Evolutionary conservation across 352 stramenopile genomes (phyloP), one percentile per base, ranked within the genome.

Genomic region (Phytophthora crassamura): DNA sequence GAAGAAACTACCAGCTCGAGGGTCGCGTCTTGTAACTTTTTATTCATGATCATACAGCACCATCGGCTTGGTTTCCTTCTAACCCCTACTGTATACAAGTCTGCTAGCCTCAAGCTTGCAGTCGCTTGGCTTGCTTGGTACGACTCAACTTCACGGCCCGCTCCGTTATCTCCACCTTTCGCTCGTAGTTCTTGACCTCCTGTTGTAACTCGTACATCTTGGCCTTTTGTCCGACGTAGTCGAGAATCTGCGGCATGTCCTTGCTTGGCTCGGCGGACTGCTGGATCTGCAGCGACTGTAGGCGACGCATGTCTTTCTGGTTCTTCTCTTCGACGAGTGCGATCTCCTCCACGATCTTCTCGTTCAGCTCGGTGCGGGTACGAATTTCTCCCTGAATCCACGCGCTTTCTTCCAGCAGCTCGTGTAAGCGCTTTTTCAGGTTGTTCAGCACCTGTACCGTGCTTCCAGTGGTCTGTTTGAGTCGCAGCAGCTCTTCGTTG

Each of bases 81-180:
- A 28, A 2, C 22, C 22, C 38, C 38, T 16, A 22, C 38, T 43
- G 38, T 18, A 43, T 52, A 41, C 14, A n/a, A 9, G 7, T 20
- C 16, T 9, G n/a, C 25, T 60, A 67, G 18, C 34, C 15, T 55
- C 41, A 40, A 4, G 48, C 7, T 48, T 59, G 48, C 12, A 62
- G 18, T 7, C 61, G 48, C 32, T 74, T 74, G 30, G 45, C 33
- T 28, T 64, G 51, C 38, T 77, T 81, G 14, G 48, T 43, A n/a
- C 74, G 70, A n/a, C 54, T 66, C 25, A 77, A 53, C 41, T 92
- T 96, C 28, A 80, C 72, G 0, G 88, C 89, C 40, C 96, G 94
- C 49, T 98, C 90, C 4, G 87, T 80, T 52, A 98, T 98, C 61
- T 98, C 92, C 20, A 98, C 81, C 69, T 98, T 98, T 33, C 94